phyloP scores from a whole-genome alignment of 768 basidiomycete species.

The Auricularia sp. region DNA sequence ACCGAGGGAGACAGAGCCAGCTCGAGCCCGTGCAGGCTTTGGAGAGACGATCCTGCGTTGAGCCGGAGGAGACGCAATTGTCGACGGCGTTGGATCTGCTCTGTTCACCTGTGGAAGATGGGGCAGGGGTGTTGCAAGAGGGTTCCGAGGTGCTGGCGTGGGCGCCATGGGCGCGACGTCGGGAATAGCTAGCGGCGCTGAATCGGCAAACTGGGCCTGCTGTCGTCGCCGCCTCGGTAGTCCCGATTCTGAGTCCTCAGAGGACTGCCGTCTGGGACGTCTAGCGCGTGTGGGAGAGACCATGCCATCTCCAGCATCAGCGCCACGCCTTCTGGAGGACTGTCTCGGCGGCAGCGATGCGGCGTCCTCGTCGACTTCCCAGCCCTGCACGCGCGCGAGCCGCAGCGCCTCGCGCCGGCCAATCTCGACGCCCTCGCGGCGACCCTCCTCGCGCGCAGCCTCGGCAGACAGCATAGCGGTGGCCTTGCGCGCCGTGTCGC shows the following conservation, averaged over 20 bases:
- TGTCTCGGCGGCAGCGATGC: neutral
- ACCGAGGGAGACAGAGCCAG: neutral
- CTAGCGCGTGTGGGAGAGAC: neutral
- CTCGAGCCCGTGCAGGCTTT: neutral
- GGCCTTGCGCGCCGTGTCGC: neutral
- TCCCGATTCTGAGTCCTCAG: neutral
- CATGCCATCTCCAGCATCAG: neutral
- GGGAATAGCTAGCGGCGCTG: neutral
- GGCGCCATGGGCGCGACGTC: neutral
- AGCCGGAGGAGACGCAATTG: no score
- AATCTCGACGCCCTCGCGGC: neutral
- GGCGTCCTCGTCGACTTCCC: neutral
- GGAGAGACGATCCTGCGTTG: no score
- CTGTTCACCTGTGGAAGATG: neutral
- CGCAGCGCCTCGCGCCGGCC: neutral
- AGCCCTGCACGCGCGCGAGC: neutral
- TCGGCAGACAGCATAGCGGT: neutral
- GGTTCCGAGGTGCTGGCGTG: neutral
- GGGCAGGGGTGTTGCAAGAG: neutral
- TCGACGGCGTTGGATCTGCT: no score
- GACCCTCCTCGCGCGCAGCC: neutral
- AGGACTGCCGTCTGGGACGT: neutral
- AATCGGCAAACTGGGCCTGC: neutral
- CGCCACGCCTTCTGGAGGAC: neutral
- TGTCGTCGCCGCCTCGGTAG: neutral